Base-by-base conservation (phyloP, 345 rosid species). In the Citrus mangshanensis region DNA sequence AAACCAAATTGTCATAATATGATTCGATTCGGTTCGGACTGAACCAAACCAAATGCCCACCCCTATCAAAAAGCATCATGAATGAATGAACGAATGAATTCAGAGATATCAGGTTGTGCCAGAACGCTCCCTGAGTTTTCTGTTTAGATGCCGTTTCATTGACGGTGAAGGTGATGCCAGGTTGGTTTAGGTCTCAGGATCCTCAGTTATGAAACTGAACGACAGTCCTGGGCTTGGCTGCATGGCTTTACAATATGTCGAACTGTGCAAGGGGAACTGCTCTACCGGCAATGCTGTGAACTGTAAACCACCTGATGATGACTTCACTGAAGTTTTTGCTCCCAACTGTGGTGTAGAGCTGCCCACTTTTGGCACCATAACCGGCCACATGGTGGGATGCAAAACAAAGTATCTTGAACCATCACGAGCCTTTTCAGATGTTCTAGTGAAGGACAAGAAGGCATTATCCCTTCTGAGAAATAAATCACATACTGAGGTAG, bases 201-300 rank as follows among this genome's bases (percentile, higher is more conserved):
- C 46, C 55, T 14, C 22, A 40, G 46, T 40, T 40, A n/a, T n/a
- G 35, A 79, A 78, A 51, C 87, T 94, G 70, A 86, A 84, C 22
- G 90, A 89, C 74, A 94, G 89, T 77, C 98, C 97, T 1, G 97
- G 98, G 14, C 92, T 94, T 19, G 98, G 93, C 70, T 94, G 98
- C 86, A 90, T 93, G 88, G 97, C 98, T 42, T 86, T 91, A 78
- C 97, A 91, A 81, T 94, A 90, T 81, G 90, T 80, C 35, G 89
- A 88, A 78, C 61, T 77, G 49, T 94, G 98, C 92, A 86, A 93
- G 81, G 92, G 87, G 40, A 86, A 88, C 86, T 91, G 96, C 93
- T 85, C 82, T n/a, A 72, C 65, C 62, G 83, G 86, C 84, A 82
- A 84, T 19, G 83, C 87, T 78, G 83, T 82, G 9, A 88, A 79